Evolutionary conservation across 1,284 basidiomycete genomes (phyloP), one percentile per base, ranked within the genome.

Genomic region (Pseudozyma tsukubaensis): DNA sequence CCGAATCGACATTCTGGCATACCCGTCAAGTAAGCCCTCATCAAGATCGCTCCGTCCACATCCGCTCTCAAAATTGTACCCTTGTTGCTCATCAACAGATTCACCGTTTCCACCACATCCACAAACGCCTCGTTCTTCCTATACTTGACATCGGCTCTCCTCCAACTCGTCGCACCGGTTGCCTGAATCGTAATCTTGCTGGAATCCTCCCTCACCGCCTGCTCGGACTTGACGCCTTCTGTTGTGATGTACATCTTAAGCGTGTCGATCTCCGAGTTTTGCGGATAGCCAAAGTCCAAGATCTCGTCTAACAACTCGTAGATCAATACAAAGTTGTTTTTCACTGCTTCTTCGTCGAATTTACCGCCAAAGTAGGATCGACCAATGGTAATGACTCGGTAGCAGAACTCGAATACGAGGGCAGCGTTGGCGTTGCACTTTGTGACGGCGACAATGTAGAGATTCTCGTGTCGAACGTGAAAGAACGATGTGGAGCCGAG

Each of bases 361-460:
- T 97, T 97, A 56, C 94, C 94, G 55, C 95, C 94, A 86, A 99
- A 97, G 87, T 99, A 98, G 16, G 92, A 91, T 81, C 93, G 92
- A 60, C 91, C 92, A 78, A 99, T 95, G 71, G 91, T 90, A 85
- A 96, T 94, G 86, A 99, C 94, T 36, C 94, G 91, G 86, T 98
- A 98, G 85, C 93, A 91, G 85, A 95, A 97, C 85, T 99, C 97
- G 86, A 98, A 99, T 8, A 99, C 92, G 18, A 99, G 90, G 0
- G 96, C 97, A 1, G 96, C 96, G 77, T 97, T 97, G 43, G 94
- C 95, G 81, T 99, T 99, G 83, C 90, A 95, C 94, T 95, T 97
- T 42, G 94, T 97, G 11, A 97, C 94, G 1, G 93, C 94, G 14
- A 97, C 92, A 24, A 98, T 88, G 83, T 97, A 98, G 55, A 98